These are phyloP conservation scores for Ceratocystis alfenasii DNA, from an alignment of 2,329 filamentous ascomycete genomes.

Conservation along the genomic window DNA sequence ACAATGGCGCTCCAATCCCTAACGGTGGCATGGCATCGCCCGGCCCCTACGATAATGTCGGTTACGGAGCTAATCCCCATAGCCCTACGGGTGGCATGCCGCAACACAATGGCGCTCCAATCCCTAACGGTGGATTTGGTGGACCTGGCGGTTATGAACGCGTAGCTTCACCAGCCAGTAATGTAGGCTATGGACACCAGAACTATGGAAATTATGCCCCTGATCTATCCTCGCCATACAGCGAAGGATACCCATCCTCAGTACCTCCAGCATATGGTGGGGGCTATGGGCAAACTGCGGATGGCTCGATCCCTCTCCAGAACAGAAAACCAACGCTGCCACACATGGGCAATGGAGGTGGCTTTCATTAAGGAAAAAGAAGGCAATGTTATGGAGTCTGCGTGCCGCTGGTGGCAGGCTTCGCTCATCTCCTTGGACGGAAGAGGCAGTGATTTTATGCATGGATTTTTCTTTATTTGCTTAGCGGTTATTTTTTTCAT, in stretches of 20 bases:
- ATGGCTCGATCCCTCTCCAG: conserved; percentile 16
- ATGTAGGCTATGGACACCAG: background rate
- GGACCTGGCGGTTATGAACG: conserved; percentile 3
- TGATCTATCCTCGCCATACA: background rate
- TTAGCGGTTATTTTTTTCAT: background rate
- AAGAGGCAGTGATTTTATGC: background rate
- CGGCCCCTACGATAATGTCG: background rate
- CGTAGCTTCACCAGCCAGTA: conserved; percentile 9
- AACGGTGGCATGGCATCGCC: conserved; percentile 16
- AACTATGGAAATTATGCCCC: background rate
- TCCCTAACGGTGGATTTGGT: background rate
- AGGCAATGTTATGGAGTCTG: background rate
- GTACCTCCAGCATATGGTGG: background rate
- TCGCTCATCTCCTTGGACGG: background rate
- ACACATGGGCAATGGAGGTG: background rate
- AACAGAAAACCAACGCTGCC: conserved; percentile 7
- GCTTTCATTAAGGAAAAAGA: background rate
- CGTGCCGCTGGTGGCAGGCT: background rate
- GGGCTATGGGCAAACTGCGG: conserved; percentile 12
- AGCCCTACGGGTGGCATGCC: background rate
- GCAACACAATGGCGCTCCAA: background rate
- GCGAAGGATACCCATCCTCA: background rate
- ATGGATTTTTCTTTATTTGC: background rate
- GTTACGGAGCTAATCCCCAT: background rate
- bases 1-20: background rate